phyloP scores from a whole-genome alignment of 1,284 basidiomycete species.

The Rhodotorula sp. region DNA sequence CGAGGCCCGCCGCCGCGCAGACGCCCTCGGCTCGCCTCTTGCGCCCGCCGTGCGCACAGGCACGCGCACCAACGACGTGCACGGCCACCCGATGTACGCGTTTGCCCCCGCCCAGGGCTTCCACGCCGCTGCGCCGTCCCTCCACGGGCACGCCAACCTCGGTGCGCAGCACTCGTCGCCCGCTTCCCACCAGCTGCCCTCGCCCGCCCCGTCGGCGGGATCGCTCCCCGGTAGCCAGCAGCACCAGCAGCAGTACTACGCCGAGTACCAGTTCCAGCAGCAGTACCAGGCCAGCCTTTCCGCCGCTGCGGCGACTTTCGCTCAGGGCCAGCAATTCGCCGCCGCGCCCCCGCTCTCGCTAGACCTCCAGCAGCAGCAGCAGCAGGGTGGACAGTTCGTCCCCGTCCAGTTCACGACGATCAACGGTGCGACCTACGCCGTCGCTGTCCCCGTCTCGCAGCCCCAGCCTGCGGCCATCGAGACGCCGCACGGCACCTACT shows the following conservation, averaged over 20 bases:
- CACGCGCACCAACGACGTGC: background rate
- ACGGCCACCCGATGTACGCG: background rate
- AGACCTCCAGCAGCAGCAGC: background rate
- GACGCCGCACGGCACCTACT: constrained; percentile 40
- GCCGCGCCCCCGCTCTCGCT: background rate
- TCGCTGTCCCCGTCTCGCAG: constrained; percentile 18
- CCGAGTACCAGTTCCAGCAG: background rate
- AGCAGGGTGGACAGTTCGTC: background rate
- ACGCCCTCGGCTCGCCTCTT: background rate
- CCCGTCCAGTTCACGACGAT: constrained; percentile 14
- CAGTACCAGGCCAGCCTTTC: background rate
- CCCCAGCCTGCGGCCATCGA: constrained; percentile 30
- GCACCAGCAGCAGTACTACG: background rate
- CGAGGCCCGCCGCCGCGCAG: no score
- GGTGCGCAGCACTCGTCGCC: background rate
- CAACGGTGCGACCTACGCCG: constrained; percentile 15
- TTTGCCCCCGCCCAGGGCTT: background rate
- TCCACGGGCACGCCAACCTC: background rate
- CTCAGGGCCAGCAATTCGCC: background rate
- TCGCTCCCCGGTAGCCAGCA: background rate
- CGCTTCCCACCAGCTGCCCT: background rate
- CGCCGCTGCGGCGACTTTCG: background rate
- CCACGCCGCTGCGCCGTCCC: background rate
- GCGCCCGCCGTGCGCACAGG: background rate
- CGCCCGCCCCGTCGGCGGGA: constrained; percentile 3